Conservation (phyloP, 495 filamentous ascomycete species). For the Xylaria bambusicola region DNA sequence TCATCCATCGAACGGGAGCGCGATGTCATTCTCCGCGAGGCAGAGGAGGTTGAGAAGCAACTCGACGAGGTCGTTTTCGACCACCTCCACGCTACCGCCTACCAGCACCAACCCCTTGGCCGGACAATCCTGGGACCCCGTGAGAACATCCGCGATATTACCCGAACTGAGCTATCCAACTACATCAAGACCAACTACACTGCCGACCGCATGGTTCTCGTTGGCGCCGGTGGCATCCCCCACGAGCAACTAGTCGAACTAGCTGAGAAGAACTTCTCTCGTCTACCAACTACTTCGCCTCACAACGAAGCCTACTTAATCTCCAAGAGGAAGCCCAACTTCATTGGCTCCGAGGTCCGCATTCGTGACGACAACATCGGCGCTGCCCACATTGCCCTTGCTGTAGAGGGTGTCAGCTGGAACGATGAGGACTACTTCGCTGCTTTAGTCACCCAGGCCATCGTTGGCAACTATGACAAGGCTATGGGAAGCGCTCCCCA, state of each 20-base stretch:
- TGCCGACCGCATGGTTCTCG: slow-evolving; percentile 98
- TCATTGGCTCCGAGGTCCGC: slow-evolving; percentile 92
- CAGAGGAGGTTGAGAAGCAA: slow-evolving; percentile 99
- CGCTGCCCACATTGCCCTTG: slow-evolving; percentile 96
- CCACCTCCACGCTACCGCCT: slow-evolving; percentile 97
- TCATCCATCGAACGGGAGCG: slow-evolving; percentile 93
- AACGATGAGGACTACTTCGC: slow-evolving; percentile 99
- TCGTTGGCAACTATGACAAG: slow-evolving; percentile 99
- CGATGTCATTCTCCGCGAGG: slow-evolving; percentile 96
- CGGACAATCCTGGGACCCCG: slow-evolving; percentile 97
- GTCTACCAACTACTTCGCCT: slow-evolving; percentile 68
- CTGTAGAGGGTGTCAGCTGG: slow-evolving; percentile 99
- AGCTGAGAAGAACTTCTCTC: slow-evolving; percentile 92
- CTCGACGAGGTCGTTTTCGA: slow-evolving; percentile 99
- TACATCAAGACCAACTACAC: slow-evolving; percentile 99
- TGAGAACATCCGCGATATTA: slow-evolving; percentile 97
- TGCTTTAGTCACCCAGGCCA: slow-evolving; percentile 93
- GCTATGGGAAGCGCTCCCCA: slow-evolving; percentile 96
- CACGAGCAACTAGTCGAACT: slow-evolving; percentile 92
- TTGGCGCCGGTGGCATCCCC: slow-evolving; percentile 90
- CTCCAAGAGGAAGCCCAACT: slow-evolving; percentile 86
- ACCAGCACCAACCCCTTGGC: slow-evolving; percentile 91
- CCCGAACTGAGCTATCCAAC: slow-evolving; percentile 80
- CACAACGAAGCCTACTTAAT: slow-evolving; percentile 68
- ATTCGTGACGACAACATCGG: slow-evolving; percentile 95